Base-by-base conservation (phyloP, 106 monocot species). In the Dendrobium officinale region DNA sequence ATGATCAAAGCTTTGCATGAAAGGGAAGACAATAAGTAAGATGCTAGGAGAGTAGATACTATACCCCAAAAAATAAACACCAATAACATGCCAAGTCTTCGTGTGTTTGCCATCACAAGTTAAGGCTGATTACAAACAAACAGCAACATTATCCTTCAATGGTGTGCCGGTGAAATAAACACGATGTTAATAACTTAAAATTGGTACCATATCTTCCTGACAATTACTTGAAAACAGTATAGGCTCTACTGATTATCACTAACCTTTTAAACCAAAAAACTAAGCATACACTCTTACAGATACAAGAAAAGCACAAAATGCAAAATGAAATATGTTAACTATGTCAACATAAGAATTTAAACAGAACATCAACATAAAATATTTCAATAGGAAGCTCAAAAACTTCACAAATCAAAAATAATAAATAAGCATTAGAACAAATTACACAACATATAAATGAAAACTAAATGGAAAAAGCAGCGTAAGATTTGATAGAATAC, bases 1-100 rank as follows among this genome's bases (percentile, higher is more conserved):
- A 56, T 55, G 20, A 59, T 55, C 78, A 78, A 20, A 58, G 26
- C 5, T 9, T 7, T 78, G 11, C 5, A 54, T 33, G 31, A 56
- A 44, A 20, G 5, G 37, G 7, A 78, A 56, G 33, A 55, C 9
- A 56, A 37, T 26, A 9, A 78, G 56, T 42, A 6, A 74, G 7
- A 18, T 11, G 1, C 48, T 20, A 59, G 26, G 58, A 55, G 55
- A 59, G 18, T 26, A 33, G 40, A 55, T 56, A 40, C 58, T 42
- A 78, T 78, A 78, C 78, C 78, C 31, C 59, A 2, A 56, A 41
- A 78, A 78, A 78, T 37, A 18, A 56, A 9, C 26, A 78, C 59
- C 58, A 78, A 59, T 55, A 78, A 37, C 40, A 78, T 78, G 58
- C 58, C 58, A 42, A 78, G 58, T 41, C 78, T 59, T 24, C 16